Conservation (phyloP, 345 rosid species). For the Populus simonii region DNA sequence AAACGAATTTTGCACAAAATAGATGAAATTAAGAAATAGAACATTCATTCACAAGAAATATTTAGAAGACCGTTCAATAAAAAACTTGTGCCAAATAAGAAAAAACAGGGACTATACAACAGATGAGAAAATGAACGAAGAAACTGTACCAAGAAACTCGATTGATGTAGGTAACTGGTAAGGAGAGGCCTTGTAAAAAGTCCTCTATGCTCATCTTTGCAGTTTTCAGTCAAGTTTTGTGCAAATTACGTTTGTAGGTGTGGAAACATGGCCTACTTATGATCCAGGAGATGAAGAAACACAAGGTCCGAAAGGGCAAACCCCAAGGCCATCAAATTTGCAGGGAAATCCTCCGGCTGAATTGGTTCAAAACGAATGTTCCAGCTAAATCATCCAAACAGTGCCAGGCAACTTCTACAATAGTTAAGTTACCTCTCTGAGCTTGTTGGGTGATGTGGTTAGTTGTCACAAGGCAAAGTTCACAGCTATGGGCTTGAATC, state of each 20-base stretch:
- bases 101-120: background rate
- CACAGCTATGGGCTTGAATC: conserved; percentile 20
- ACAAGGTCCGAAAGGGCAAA: background rate
- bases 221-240: background rate
- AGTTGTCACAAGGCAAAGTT: conserved; percentile 1
- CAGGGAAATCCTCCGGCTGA: background rate
- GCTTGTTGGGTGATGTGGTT: background rate
- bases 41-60: no score
- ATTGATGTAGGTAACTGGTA: background rate
- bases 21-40: no score
- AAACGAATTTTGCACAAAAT: no score
- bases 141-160: background rate
- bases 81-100: no score
- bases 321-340: background rate
- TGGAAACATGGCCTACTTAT: background rate
- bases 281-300: background rate
- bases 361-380: background rate
- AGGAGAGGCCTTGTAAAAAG: no score
- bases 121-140: background rate
- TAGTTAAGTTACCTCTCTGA: background rate
- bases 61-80: no score
- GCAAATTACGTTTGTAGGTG: background rate
- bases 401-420: background rate
- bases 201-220: background rate
- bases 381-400: background rate